These are phyloP conservation scores for Paramyrothecium roridum DNA, from an alignment of 2,329 filamentous ascomycete species.

Conservation along the genomic window DNA sequence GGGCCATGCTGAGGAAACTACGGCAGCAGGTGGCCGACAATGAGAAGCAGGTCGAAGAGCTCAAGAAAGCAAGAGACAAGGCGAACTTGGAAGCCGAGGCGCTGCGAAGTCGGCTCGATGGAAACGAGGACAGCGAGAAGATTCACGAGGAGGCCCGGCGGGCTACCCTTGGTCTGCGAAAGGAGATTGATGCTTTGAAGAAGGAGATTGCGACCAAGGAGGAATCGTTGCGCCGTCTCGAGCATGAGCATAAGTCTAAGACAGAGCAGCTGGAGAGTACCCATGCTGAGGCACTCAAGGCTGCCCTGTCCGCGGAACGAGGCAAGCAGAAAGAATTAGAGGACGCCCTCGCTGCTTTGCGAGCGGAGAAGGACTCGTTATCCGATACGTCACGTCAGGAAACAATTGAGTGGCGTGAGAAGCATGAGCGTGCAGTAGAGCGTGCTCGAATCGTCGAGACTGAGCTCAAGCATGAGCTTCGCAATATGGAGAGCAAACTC, in stretches of 20 bases:
- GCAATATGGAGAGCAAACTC: constrained; percentile 81
- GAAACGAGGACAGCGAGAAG: constrained; percentile 54
- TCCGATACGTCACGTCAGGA: constrained; percentile 69
- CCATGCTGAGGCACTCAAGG: constrained; percentile 63
- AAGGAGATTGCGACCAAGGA: constrained; percentile 60
- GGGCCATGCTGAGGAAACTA: constrained; percentile 79
- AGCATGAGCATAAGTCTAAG: constrained; percentile 65
- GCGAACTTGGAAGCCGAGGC: constrained; percentile 46
- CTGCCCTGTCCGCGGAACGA: constrained; percentile 66
- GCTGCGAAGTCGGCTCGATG: constrained; percentile 44
- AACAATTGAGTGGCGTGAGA: constrained; percentile 69
- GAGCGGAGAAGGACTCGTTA: constrained; percentile 74
- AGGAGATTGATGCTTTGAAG: constrained; percentile 31
- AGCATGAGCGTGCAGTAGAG: constrained; percentile 69
- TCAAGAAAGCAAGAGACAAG: constrained; percentile 58
- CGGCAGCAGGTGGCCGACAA: constrained; percentile 62
- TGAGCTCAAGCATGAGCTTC: constrained; percentile 75
- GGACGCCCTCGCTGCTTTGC: constrained; percentile 59
- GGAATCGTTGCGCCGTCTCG: constrained; percentile 64
- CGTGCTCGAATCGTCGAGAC: constrained; percentile 65
- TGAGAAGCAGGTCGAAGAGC: constrained; percentile 61
- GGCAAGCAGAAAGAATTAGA: constrained; percentile 53
- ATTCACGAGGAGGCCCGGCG: constrained; percentile 44
- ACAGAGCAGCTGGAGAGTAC: constrained; percentile 61
- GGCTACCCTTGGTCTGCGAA: constrained; percentile 47